Percentiles rank a stretch among this genome's conserved stretches.
phyloP scores from a whole-genome alignment of 176 grass and related monocot species.

The Oryza glumipatula region DNA sequence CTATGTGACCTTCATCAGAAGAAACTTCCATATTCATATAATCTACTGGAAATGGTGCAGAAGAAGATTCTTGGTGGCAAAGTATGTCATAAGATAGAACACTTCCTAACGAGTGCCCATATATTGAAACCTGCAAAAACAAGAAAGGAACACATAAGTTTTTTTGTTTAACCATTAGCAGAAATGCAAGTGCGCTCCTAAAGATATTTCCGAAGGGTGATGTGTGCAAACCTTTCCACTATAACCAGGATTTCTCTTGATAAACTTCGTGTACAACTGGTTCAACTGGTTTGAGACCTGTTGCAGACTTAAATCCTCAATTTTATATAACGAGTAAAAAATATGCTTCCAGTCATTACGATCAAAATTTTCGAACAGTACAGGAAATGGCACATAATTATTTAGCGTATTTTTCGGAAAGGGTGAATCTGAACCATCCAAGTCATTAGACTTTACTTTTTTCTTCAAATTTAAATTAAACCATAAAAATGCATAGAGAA shows the following conservation, averaged over 20 bases:
- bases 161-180: slow-evolving; percentile 9
- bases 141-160: slow-evolving; percentile 1
- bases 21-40: slow-evolving; percentile 56
- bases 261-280: slow-evolving; percentile 84
- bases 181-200: background rate
- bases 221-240: slow-evolving; percentile 73
- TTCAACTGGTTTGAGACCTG: slow-evolving; percentile 96
- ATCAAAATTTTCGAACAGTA: background rate
- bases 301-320: slow-evolving; percentile 34
- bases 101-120: slow-evolving; percentile 96
- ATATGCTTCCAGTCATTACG: background rate
- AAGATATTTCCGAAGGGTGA: background rate
- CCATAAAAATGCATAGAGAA: background rate
- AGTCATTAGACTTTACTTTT: background rate
- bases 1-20: slow-evolving; percentile 40
- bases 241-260: slow-evolving; percentile 96
- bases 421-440: background rate
- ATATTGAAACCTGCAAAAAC: slow-evolving; percentile 77
- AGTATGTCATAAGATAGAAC: slow-evolving; percentile 98
- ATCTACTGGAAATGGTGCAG: slow-evolving; percentile 57
- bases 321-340: slow-evolving; percentile 20
- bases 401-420: background rate
- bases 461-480: background rate
- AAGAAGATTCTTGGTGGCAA: slow-evolving; percentile 87
- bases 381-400: background rate